Percentiles rank a stretch among this genome's conserved stretches.
Evolutionary conservation across 78 protist species (phyloP).

Genomic region (Dictyostelium purpureum): DNA sequence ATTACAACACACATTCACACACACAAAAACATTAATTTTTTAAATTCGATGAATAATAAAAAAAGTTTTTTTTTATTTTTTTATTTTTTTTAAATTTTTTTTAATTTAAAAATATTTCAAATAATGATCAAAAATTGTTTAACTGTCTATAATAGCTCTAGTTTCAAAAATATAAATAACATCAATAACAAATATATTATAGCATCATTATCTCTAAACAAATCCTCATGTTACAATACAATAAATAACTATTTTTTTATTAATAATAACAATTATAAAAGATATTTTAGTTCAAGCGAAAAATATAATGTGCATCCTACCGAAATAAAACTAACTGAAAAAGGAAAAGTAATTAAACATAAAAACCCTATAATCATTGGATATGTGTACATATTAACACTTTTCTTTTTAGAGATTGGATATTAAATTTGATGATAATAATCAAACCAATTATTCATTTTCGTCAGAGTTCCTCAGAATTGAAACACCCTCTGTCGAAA

Average conservation of each 20-base stretch:
- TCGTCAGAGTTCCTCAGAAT: conserved; percentile 35
- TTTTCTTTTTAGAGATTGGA: not conserved
- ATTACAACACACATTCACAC: too few species aligned
- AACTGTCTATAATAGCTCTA: too few species aligned
- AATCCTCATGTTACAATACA: too few species aligned
- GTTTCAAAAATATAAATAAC: too few species aligned
- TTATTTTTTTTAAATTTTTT: too few species aligned
- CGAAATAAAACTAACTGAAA: conserved; percentile 20
- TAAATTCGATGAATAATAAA: too few species aligned
- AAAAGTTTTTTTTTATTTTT: too few species aligned
- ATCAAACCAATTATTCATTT: conserved; percentile 7
- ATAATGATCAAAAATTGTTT: too few species aligned
- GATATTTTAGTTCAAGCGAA: not conserved
- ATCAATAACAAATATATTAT: too few species aligned
- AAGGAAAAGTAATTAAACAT: conserved; percentile 6
- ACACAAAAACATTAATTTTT: too few species aligned
- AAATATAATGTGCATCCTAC: not conserved
- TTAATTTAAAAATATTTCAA: too few species aligned
- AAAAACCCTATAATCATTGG: not conserved
- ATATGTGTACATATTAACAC: not conserved
- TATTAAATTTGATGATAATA: not conserved
- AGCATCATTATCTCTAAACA: too few species aligned
- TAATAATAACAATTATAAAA: not conserved
- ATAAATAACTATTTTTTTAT: not conserved
- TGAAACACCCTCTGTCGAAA: conserved; percentile 42